Base-by-base conservation (phyloP, 768 basidiomycete genomes). In the Serendipita indica region DNA sequence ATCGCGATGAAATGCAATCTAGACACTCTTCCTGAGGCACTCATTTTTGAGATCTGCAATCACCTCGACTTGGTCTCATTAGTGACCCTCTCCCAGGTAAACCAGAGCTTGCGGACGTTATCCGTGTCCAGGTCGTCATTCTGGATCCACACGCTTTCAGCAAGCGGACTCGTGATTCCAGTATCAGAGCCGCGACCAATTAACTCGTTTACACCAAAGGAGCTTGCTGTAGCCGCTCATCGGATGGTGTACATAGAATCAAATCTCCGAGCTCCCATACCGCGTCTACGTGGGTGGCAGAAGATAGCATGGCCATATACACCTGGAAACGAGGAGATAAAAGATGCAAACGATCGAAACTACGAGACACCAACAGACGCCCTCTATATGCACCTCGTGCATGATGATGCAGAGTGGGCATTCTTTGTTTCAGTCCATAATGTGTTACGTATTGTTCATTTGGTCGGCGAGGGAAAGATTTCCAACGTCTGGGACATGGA, bases 21-120 rank as follows among this genome's bases (percentile, higher is more conserved):
- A 4, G 49, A 54, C n/a, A 54, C 49, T 10, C 49, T 54, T 54
- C 49, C 49, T 27, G 49, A 54, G 30, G 49, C 49, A n/a, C 30
- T 54, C 10, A 54, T 54, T 30, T 32, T 54, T 27, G 49, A 54
- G 30, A 54, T 54, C 20, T 54, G 49, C 49, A 32, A 54, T n/a
- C 16, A 54, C 7, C 49, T 54, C 22, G 49, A 54, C 10, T n/a
- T 54, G 7, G 7, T 54, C 30, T 16, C 12, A 20, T 28, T 54
- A 4, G 49, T 54, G 10, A 22, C 49, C 16, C 30, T 54, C n/a
- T 54, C 49, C 7, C 20, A 54, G 49, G 49, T 54, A 18, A 54
- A 54, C 49, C 20, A 32, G 49, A 32, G n/a, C 22, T 30, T 54
- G 16, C 20, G 30, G n/a, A 32, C 49, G 10, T 54, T 54, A 30